These are phyloP conservation scores for Funneliformis mosseae DNA, from an alignment of 192 early-diverging fungal genomes.

Conservation along the genomic window DNA sequence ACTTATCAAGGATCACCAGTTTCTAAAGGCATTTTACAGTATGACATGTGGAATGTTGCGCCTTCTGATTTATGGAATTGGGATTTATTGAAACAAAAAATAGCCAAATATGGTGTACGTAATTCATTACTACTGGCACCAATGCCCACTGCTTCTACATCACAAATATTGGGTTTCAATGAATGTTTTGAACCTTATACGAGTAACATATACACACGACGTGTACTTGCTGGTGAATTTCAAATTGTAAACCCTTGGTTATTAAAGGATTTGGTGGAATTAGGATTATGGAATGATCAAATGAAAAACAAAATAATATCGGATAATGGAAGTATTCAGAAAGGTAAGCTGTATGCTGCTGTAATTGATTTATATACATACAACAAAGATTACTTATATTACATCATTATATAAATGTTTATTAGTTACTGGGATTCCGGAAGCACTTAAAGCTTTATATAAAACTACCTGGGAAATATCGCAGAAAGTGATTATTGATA, in stretches of 20 bases:
- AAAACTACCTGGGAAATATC: conserved; percentile 98
- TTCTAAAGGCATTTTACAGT: conserved; percentile 88
- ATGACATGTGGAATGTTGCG: conserved; percentile 89
- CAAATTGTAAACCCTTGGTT: conserved; percentile 98
- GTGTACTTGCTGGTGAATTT: conserved; percentile 96
- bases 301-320: conserved; percentile 95
- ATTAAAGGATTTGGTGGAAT: conserved; percentile 91
- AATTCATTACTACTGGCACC: conserved; percentile 95
- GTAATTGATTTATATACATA: no score
- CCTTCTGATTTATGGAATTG: conserved; percentile 91
- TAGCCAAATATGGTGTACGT: conserved; percentile 82
- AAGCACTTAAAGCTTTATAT: conserved; percentile 91
- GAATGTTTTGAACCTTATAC: conserved; percentile 96
- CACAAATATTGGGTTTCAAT: conserved; percentile 97
- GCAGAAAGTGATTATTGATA: conserved; percentile 89
- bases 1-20: conserved; percentile 89
- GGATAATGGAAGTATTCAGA: conserved; percentile 86
- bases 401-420: background rate
- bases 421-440: conserved; percentile 70
- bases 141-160: conserved; percentile 97
- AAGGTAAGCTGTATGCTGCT: conserved; percentile 18
- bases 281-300: conserved; percentile 89
- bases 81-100: conserved; percentile 74
- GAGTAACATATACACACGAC: conserved; percentile 94
- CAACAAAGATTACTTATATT: background rate